These are phyloP conservation scores for Thalia dealbata DNA, from an alignment of 176 grass and related monocot species.

Conservation along the genomic window DNA sequence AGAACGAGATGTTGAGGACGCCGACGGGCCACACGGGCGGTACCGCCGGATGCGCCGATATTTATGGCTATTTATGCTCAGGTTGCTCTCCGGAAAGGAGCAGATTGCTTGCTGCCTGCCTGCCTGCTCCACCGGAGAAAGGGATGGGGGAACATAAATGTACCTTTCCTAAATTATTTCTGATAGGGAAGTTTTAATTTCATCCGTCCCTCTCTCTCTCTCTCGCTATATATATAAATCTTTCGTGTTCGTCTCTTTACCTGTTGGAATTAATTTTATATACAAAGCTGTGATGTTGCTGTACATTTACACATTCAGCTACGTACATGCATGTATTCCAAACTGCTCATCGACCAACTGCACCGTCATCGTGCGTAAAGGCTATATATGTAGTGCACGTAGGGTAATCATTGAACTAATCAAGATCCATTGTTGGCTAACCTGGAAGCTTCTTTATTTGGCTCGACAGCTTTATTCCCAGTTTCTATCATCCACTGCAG, in stretches of 20 bases:
- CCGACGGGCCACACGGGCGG: constrained; percentile 2
- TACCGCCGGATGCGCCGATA: background rate
- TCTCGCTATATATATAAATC: too few species aligned
- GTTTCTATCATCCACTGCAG: background rate
- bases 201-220: too few species aligned
- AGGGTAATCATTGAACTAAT: background rate
- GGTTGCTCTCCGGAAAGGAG: background rate
- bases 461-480: background rate
- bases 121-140: background rate
- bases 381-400: too few species aligned
- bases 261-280: background rate
- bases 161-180: too few species aligned
- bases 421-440: too few species aligned
- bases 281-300: background rate
- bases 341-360: too few species aligned
- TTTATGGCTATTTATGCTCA: background rate
- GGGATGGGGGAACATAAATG: background rate
- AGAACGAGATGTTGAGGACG: background rate
- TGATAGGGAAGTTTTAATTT: background rate
- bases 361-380: too few species aligned
- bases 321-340: too few species aligned
- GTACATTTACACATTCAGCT: too few species aligned
- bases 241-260: too few species aligned
- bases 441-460: too few species aligned
- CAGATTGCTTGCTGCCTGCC: background rate